Evolutionary conservation across 225 moss, liverwort and hornwort genomes (phyloP), one percentile per base, ranked within the genome.

Genomic region (Physcomitrium patens): DNA sequence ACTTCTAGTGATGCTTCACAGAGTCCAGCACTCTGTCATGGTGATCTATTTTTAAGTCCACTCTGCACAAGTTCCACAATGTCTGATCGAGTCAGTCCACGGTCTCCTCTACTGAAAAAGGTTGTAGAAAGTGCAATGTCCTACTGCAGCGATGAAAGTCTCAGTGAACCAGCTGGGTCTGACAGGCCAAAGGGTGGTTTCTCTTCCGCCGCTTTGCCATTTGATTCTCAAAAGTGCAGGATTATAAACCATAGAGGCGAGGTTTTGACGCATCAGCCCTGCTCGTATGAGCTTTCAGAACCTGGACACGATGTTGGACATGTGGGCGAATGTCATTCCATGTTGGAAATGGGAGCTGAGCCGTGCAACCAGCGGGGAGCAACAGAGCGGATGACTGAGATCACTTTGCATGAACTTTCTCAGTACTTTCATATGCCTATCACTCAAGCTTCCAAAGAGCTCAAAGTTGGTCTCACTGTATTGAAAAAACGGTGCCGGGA

Each of bases 341-440:
- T 76, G 69, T 76, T 83, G 84, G 85, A 82, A 62, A 91, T 87
- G 77, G 88, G 88, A 24, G 79, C 88, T 46, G 92, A 84, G 68
- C 86, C 83, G 31, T 76, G 82, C 50, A 87, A 82, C 65, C 96
- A 92, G 77, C 89, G 96, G 24, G 96, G 94, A 44, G 92, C 96
- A 43, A 94, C 92, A 13, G 94, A 96, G 80, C 86, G 94, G 78
- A 96, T 96, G 94, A 96, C 96, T 12, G 92, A 94, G 73, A 96
- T 96, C 46, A 96, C 96, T 17, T 82, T 96, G 76, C 83, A 79
- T 74, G 96, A 96, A 67, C 80, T 96, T 64, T 96, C 96, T 22
- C 92, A 91, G 70, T 96, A 96, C 58, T 96, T 96, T 86, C 92
- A 92, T 57, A 96, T 96, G 96, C 96, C 96, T 18, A 96, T 96